phyloP scores from a whole-genome alignment of 139 green algal species.

The Marvania coccoides region DNA sequence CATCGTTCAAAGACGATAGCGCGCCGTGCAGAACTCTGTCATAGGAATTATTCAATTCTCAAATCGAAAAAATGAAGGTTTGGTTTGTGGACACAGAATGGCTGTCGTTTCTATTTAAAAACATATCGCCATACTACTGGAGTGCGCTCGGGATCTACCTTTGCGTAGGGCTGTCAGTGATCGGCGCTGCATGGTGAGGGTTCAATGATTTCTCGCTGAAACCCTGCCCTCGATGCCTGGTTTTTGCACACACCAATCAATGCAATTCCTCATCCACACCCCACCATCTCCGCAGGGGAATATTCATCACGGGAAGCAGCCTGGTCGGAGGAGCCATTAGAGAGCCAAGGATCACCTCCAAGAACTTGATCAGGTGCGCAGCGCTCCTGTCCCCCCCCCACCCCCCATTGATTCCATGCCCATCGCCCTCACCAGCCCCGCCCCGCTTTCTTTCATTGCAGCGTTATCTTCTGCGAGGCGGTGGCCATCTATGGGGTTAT shows the following conservation, averaged over 20 bases:
- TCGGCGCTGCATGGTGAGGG: conserved; percentile 89
- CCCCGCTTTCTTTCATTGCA: conserved; percentile 28
- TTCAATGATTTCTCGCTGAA: not conserved
- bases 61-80: too few relatives aligned
- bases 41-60: too few relatives aligned
- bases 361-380: conserved; percentile 95
- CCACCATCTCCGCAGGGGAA: conserved; percentile 73
- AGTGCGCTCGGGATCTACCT: conserved; percentile 70
- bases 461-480: conserved; percentile 99
- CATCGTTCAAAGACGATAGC: too few relatives aligned
- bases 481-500: conserved; percentile 99
- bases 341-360: conserved; percentile 93
- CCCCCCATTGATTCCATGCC: not conserved
- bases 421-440: not conserved
- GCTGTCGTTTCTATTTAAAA: conserved; percentile 72
- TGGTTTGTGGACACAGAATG: conserved; percentile 74
- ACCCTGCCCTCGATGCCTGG: not conserved
- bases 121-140: conserved; percentile 92
- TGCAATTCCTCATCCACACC: not conserved
- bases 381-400: not conserved
- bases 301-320: conserved; percentile 96
- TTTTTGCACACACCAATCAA: too few relatives aligned
- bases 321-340: conserved; percentile 90
- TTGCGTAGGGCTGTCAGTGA: conserved; percentile 85
- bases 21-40: too few relatives aligned